phyloP scores from a whole-genome alignment of 768 basidiomycete species.

The Mycena chlorophos region DNA sequence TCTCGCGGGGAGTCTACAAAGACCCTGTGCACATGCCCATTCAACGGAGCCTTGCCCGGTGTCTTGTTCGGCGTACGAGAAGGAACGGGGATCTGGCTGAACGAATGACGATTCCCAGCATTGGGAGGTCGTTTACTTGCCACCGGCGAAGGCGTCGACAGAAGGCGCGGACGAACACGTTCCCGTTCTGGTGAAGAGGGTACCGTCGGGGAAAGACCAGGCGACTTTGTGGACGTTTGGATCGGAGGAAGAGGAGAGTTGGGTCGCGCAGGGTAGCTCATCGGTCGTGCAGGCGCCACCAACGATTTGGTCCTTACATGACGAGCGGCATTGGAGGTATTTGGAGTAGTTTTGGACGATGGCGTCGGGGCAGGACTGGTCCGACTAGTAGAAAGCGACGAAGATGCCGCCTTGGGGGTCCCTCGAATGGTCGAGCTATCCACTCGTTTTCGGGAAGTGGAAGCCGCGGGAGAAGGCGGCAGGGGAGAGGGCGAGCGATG shows the following conservation, averaged over 20 bases:
- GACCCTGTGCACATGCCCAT: conserved; percentile 6
- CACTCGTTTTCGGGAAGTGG: conserved; percentile 22
- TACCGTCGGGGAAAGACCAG: background rate
- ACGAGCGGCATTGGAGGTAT: background rate
- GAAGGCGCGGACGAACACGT: conserved; percentile 21
- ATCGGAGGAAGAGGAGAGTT: conserved; percentile 16
- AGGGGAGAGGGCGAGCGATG: conserved; percentile 19
- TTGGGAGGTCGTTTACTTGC: conserved; percentile 28
- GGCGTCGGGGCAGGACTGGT: conserved; percentile 5
- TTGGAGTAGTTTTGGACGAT: conserved; percentile 6
- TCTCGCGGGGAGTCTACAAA: conserved; percentile 1
- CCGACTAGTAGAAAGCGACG: conserved; percentile 10
- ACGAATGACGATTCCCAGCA: conserved; percentile 25
- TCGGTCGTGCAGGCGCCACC: conserved; percentile 12
- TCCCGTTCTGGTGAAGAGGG: conserved; percentile 18
- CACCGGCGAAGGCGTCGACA: conserved; percentile 29
- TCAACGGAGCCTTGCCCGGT: conserved; percentile 10
- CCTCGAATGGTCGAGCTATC: conserved; percentile 23
- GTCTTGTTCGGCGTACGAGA: conserved; percentile 28
- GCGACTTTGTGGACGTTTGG: background rate
- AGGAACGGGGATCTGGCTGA: conserved; percentile 48
- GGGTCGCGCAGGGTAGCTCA: conserved; percentile 25
- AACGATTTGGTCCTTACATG: conserved; percentile 13
- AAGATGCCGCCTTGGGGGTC: conserved; percentile 24
- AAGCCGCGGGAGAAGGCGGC: conserved; percentile 17